A percentile compares a stretch with the other conserved stretches of the same genome.
Evolutionary conservation across 1,284 basidiomycete species (phyloP).

Genomic region (Phylloporus sp.): DNA sequence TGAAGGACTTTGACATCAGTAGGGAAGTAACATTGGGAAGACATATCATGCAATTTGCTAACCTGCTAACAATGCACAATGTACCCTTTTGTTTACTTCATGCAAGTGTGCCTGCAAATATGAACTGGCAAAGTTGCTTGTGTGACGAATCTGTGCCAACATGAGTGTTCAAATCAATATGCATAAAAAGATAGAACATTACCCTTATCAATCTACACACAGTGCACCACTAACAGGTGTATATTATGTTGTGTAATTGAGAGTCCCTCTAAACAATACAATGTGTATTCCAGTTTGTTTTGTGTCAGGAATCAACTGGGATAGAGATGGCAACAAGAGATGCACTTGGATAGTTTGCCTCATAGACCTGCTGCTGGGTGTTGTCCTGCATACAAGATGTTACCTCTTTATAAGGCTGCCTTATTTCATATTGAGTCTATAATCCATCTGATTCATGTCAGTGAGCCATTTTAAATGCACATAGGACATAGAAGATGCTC

Average conservation of each 20-base stretch:
- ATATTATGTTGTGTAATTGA: slow-evolving; percentile 85
- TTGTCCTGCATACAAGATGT: slow-evolving; percentile 87
- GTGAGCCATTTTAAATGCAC: too few relatives aligned
- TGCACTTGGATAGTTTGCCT: slow-evolving; percentile 93
- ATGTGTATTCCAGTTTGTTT: too few relatives aligned
- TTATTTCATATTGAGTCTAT: slow-evolving; percentile 61
- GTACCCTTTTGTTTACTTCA: slow-evolving; percentile 80
- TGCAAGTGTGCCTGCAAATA: slow-evolving; percentile 64
- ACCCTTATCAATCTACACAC: slow-evolving; percentile 45
- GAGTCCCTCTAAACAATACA: slow-evolving; percentile 90
- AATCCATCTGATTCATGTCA: too few relatives aligned
- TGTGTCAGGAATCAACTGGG: too few relatives aligned
- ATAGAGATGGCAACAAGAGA: background rate
- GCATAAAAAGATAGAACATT: background rate
- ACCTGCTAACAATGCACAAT: slow-evolving; percentile 66
- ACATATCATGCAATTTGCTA: slow-evolving; percentile 68
- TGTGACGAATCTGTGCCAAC: slow-evolving; percentile 13
- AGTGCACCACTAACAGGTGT: slow-evolving; percentile 49
- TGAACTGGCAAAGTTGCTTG: slow-evolving; percentile 51
- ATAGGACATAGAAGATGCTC: slow-evolving; percentile 18
- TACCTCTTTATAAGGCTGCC: slow-evolving; percentile 85
- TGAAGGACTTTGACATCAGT: background rate
- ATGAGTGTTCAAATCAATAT: slow-evolving; percentile 6
- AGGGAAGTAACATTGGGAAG: background rate
- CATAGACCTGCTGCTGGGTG: slow-evolving; percentile 84